Base-by-base conservation (phyloP, 2,329 filamentous ascomycete genomes). In the Cladophialophora immunda region DNA sequence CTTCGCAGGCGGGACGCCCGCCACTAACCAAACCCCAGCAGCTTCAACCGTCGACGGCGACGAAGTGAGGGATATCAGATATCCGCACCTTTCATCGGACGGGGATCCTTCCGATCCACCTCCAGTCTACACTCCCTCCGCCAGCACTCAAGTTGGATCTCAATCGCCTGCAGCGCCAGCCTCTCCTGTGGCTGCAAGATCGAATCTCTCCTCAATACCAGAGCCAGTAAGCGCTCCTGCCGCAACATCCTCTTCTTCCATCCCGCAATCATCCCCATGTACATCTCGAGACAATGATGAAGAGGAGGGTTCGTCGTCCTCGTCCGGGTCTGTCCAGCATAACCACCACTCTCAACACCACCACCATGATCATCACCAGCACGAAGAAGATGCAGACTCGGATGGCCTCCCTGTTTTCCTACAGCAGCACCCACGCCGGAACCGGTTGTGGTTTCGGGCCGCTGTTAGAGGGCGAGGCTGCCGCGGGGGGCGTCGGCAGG, bases 41-140 rank as follows among this genome's bases (percentile, higher is more conserved):
- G 65, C 65, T 15, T 71, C 69, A 32, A 68, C 67, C 0, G 63
- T 69, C 13, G 67, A 69, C 30, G 67, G 58, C 29, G 57, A 59
- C 15, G 68, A 67, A 50, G 57, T 41, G 36, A 58, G 57, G 50
- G 55, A 64, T 29, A 22, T 65, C 4, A 54, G 58, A 50, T 66
- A 66, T 41, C 57, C 60, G 15, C 47, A 62, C 9, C n/a, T 62
- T 4, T 19, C 55, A 11, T 62, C 63, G 41, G 65, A 68, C 8
- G 36, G 19, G 1, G 66, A 71, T 65, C 70, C 66, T 4, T 65
- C 60, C 17, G 70, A 71, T 56, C 70, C 70, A 15, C 70, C 70
- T 22, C 70, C 70, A 17, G 30, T 67, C 38, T 71, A 71, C 52
- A 71, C 70, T 17, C 70, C 70, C 5, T 66, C 66, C 17, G 70